Conservation (phyloP, 192 early-diverging fungal genomes). For the Podochytrium sp. region DNA sequence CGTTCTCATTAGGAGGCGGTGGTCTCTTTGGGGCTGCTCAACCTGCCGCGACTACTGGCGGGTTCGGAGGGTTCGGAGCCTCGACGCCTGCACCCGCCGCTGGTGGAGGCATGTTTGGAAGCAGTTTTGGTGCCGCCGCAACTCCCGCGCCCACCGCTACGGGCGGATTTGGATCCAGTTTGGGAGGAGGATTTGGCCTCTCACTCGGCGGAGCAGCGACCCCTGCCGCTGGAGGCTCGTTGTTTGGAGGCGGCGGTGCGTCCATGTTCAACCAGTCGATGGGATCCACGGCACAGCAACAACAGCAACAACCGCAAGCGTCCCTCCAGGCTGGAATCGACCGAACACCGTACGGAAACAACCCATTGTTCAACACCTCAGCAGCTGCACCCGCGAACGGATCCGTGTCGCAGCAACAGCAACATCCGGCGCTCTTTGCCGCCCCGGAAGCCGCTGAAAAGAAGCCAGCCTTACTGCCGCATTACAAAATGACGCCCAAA, state of each 20-base stretch:
- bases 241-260: conserved; percentile 20
- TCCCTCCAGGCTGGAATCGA: conserved; percentile 77
- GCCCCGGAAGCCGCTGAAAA: conserved; percentile 50
- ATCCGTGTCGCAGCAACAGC: conserved; percentile 29
- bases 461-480: conserved; percentile 71
- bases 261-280: not conserved
- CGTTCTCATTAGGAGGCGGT: not conserved
- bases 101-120: conserved; percentile 8
- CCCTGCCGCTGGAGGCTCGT: conserved; percentile 19
- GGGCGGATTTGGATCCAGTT: conserved; percentile 19
- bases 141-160: conserved; percentile 26
- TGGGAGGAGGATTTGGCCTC: conserved; percentile 22
- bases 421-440: conserved; percentile 32
- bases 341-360: conserved; percentile 84
- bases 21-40: conserved; percentile 28
- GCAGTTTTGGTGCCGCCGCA: conserved; percentile 29
- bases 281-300: conserved; percentile 4
- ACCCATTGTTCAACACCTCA: conserved; percentile 66
- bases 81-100: conserved; percentile 4
- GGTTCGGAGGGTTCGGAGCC: conserved; percentile 33
- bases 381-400: conserved; percentile 10
- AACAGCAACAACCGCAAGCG: conserved; percentile 29
- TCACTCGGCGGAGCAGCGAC: not conserved
- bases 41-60: conserved; percentile 4
- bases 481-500: conserved; percentile 77